phyloP scores from a whole-genome alignment of 2,329 filamentous ascomycete species.

The Penicillium capsulatum region DNA sequence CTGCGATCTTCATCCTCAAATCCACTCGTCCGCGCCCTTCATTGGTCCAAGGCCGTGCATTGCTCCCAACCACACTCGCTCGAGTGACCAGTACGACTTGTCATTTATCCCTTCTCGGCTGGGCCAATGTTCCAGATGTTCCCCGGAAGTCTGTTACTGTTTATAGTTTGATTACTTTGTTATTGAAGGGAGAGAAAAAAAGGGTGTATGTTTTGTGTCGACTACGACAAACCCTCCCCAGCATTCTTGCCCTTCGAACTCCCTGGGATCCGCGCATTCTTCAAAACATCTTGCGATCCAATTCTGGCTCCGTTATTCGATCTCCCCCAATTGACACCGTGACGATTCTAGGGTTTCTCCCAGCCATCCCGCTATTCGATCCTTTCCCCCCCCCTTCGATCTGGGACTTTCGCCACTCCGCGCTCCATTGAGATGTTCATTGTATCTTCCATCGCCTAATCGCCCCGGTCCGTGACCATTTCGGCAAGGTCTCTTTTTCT shows the following conservation, averaged over 20 bases:
- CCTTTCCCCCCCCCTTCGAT: conserved; percentile 10
- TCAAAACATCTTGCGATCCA: conserved; percentile 18
- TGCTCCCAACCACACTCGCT: conserved; percentile 7
- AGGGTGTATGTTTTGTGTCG: conserved; percentile 11
- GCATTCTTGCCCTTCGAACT: conserved; percentile 28
- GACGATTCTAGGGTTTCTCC: conserved; percentile 22
- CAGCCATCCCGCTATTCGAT: conserved; percentile 21
- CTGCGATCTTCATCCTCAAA: conserved; percentile 19
- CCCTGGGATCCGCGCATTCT: conserved; percentile 28
- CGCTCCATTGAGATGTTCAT: conserved; percentile 27
- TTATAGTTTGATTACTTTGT: conserved; percentile 24
- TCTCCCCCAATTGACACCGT: conserved; percentile 21
- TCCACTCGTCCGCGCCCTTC: background rate
- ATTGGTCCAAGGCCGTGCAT: conserved; percentile 7
- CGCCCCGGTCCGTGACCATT: conserved; percentile 31
- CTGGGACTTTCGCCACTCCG: conserved; percentile 11
- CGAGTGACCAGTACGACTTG: conserved; percentile 13
- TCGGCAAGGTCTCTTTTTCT: background rate
- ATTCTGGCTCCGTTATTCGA: conserved; percentile 11
- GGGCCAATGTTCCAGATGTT: conserved; percentile 15
- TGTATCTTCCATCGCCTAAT: conserved; percentile 26
- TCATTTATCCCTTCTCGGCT: conserved; percentile 12
- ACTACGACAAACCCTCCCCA: conserved; percentile 15
- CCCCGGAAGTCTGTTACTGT: conserved; percentile 19
- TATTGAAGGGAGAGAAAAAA: conserved; percentile 5